Evolutionary conservation across 139 green algal genomes (phyloP).

Genomic region (Zygnema circumcarinatum): DNA sequence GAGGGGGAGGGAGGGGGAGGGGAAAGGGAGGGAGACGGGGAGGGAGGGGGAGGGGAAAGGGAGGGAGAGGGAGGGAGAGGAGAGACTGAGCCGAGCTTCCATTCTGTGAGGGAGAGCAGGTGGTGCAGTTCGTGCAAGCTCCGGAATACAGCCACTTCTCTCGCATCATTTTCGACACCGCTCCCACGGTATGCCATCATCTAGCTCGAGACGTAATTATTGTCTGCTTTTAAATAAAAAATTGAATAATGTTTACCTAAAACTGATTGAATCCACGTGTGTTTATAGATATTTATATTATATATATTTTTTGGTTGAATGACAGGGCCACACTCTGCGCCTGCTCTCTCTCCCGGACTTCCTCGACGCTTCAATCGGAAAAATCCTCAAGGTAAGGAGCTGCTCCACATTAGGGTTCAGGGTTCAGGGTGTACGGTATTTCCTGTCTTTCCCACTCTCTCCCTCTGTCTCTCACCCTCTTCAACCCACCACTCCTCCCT

Average conservation of each 20-base stretch:
- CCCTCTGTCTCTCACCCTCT: constrained; percentile 2
- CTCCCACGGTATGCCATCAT: constrained; percentile 77
- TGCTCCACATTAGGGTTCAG: not conserved
- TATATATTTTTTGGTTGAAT: not conserved
- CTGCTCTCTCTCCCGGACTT: constrained; percentile 97
- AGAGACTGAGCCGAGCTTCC: too few relatives aligned
- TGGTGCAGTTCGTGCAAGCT: constrained; percentile 91
- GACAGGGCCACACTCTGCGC: constrained; percentile 90
- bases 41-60: too few relatives aligned
- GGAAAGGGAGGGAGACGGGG: too few relatives aligned
- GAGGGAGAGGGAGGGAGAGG: too few relatives aligned
- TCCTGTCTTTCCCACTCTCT: not conserved
- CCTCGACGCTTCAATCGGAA: constrained; percentile 84
- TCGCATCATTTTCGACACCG: constrained; percentile 98
- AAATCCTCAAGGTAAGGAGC: constrained; percentile 62
- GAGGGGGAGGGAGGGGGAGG: too few relatives aligned
- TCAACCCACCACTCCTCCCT: not conserved
- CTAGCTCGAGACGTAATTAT: not conserved
- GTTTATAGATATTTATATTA: constrained; percentile 2
- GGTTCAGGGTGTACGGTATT: not conserved
- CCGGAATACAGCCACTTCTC: constrained; percentile 93
- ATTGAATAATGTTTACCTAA: too few relatives aligned
- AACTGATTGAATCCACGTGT: not conserved
- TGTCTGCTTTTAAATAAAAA: constrained; percentile 9
- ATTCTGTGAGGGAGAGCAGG: constrained; percentile 29